Percentiles rank a stretch among this genome's conserved stretches.
Evolutionary conservation across 2,329 filamentous ascomycete genomes (phyloP).

Genomic region (Esteya vermicola): DNA sequence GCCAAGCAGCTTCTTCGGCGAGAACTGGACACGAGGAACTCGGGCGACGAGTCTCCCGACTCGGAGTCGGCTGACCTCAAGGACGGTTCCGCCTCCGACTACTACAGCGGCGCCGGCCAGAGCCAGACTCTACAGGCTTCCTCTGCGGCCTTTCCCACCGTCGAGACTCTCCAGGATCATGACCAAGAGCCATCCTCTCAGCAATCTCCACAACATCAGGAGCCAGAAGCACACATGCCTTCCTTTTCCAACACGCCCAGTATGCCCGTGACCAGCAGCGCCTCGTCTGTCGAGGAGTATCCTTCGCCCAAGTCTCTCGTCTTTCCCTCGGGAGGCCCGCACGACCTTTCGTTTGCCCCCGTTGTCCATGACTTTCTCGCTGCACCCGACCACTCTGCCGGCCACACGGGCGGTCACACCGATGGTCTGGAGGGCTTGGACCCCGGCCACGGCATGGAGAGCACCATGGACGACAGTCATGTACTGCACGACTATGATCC

Average conservation of each 20-base stretch:
- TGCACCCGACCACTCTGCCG: background rate
- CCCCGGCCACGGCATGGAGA: too few species aligned
- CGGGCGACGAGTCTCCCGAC: conserved; percentile 21
- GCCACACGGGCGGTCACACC: background rate
- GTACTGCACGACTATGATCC: conserved; percentile 3
- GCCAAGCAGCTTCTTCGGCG: conserved; percentile 47
- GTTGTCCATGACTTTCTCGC: conserved; percentile 5
- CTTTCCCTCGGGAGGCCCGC: conserved; percentile 1
- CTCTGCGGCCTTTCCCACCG: conserved; percentile 20
- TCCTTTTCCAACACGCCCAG: background rate
- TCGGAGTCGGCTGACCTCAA: conserved; percentile 19
- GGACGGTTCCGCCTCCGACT: conserved; percentile 15
- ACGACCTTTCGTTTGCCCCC: conserved; percentile 6
- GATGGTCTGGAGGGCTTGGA: background rate
- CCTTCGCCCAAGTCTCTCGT: conserved; percentile 11
- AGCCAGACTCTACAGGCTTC: conserved; percentile 21
- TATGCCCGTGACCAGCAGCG: conserved; percentile 1
- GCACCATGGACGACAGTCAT: conserved; percentile 1
- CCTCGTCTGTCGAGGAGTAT: conserved; percentile 10
- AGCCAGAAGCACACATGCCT: too few species aligned
- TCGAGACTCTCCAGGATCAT: conserved; percentile 8
- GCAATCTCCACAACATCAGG: background rate
- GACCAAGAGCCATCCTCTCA: background rate
- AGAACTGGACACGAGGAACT: conserved; percentile 31
- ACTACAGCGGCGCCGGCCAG: conserved; percentile 17